Base-by-base conservation (phyloP, 176 grass and related monocot genomes). In the Rhynchospora breviuscula region DNA sequence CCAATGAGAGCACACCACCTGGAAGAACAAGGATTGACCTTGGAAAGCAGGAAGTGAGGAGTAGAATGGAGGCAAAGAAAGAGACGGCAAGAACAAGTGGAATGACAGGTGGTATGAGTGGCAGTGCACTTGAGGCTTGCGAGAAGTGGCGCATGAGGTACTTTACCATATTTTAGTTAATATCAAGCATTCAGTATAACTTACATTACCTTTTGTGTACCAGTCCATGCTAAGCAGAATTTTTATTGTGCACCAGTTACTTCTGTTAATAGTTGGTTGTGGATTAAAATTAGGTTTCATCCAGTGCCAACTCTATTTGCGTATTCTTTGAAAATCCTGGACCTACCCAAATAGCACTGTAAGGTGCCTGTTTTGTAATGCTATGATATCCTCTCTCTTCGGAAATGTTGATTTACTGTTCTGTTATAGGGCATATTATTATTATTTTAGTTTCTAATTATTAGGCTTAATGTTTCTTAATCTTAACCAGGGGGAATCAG, bases 121-220 rank as follows among this genome's bases (percentile, higher is more conserved):
- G 75, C 79, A 79, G 66, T 12, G 89, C 79, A 7, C 45, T 90
- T 76, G 89, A 92, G 81, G 77, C 72, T 67, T 96, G 97, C 86
- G 88, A 99, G 75, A 90, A 90, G 78, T 99, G 93, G 97, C 97
- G 97, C 71, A 86, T 86, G 45, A 99, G 97, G 97, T 99, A 71
- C 81, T 85, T 84, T 43, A 40, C 49, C 57, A 65, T 75, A 15
- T 89, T 54, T 76, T 59, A 63, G 17, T 70, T 23, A 54, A 26
- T 76, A 76, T 76, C 23, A 76, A 53, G 22, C 72, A 31, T 29
- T 17, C 22, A 76, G 54, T 31, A 8, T 12, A 76, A 26, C 4
- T 10, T 57, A 77, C 8, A 14, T 53, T 26, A 77, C 5, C 25
- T 57, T 33, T 22, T 2, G 25, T 71, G 67, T 71, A 71, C 18